Evolutionary conservation across 2,329 filamentous ascomycete genomes (phyloP).

Genomic region (Alternaria tenuissima): DNA sequence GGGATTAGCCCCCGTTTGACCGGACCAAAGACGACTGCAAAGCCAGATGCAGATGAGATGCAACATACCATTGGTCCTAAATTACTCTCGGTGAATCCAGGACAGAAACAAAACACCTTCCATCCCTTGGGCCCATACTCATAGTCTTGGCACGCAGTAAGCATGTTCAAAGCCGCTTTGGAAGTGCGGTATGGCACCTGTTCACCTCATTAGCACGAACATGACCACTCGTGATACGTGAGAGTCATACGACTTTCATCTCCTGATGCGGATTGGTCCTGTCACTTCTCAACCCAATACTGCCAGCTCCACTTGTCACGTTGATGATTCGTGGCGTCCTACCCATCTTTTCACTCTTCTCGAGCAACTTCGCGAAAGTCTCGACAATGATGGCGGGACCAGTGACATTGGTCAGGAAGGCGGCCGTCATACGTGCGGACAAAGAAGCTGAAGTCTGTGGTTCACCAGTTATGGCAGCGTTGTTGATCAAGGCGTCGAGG

Average conservation of each 20-base stretch:
- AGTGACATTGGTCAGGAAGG: too few relatives aligned
- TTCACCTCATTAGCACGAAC: neutral
- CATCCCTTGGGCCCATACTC: slow-evolving; percentile 38
- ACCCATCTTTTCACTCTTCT: slow-evolving; percentile 16
- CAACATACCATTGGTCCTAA: slow-evolving; percentile 20
- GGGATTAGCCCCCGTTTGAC: neutral
- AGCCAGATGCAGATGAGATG: too few relatives aligned
- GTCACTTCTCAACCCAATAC: slow-evolving; percentile 38
- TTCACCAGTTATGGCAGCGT: slow-evolving; percentile 39
- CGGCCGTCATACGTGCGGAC: too few relatives aligned
- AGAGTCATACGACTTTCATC: slow-evolving; percentile 8
- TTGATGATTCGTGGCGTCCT: slow-evolving; percentile 42
- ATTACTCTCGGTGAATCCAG: slow-evolving; percentile 45
- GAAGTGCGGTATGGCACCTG: slow-evolving; percentile 39
- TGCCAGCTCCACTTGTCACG: slow-evolving; percentile 41
- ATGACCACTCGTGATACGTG: too few relatives aligned
- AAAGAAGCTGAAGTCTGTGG: too few relatives aligned
- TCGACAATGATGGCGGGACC: neutral
- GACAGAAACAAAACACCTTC: slow-evolving; percentile 48
- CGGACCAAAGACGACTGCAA: neutral
- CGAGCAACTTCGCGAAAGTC: slow-evolving; percentile 24
- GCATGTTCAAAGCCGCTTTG: slow-evolving; percentile 51
- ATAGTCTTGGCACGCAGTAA: slow-evolving; percentile 41
- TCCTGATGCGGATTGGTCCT: slow-evolving; percentile 25
- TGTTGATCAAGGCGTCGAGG: slow-evolving; percentile 51